Evolutionary conservation across 768 basidiomycete species (phyloP).

Genomic region (Mycena vulgaris): DNA sequence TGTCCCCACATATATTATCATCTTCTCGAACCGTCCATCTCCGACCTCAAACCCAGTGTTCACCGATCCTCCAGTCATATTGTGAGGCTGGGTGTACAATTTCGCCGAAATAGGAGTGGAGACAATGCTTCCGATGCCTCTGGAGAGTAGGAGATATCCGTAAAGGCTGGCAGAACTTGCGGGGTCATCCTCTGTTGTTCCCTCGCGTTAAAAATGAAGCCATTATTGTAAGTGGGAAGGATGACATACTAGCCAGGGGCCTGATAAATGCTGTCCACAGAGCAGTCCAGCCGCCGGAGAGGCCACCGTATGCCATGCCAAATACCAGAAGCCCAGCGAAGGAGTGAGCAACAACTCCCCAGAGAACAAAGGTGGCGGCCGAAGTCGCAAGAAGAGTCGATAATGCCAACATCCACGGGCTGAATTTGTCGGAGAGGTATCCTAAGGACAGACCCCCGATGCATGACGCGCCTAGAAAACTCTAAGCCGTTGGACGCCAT

Average conservation of each 20-base stretch:
- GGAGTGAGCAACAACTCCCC: constrained; percentile 46
- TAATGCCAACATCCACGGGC: constrained; percentile 39
- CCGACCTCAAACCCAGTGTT: constrained; percentile 46
- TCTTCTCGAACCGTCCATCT: constrained; percentile 43
- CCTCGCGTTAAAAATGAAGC: not conserved
- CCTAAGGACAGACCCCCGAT: constrained; percentile 44
- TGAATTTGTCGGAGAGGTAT: constrained; percentile 44
- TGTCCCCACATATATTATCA: constrained; percentile 49
- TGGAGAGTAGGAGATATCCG: constrained; percentile 41
- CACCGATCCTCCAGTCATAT: not conserved
- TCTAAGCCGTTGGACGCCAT: not conserved
- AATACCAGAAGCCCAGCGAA: constrained; percentile 44
- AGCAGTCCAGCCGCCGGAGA: constrained; percentile 45
- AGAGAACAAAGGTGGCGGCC: constrained; percentile 44
- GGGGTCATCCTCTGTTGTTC: constrained; percentile 45
- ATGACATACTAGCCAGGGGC: constrained; percentile 43
- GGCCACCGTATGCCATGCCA: constrained; percentile 42
- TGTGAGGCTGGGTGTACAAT: constrained; percentile 9
- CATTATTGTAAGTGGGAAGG: constrained; percentile 35
- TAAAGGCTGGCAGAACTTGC: constrained; percentile 40
- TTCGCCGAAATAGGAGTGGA: constrained; percentile 45
- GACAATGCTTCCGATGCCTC: constrained; percentile 49
- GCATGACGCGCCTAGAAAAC: constrained; percentile 33
- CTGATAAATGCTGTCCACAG: constrained; percentile 45
- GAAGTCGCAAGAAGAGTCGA: constrained; percentile 36